A percentile compares a stretch with the other conserved stretches of the same genome.
Evolutionary conservation across 108 stramenopile genomes (phyloP).

Genomic region (Craspedostauros australis): DNA sequence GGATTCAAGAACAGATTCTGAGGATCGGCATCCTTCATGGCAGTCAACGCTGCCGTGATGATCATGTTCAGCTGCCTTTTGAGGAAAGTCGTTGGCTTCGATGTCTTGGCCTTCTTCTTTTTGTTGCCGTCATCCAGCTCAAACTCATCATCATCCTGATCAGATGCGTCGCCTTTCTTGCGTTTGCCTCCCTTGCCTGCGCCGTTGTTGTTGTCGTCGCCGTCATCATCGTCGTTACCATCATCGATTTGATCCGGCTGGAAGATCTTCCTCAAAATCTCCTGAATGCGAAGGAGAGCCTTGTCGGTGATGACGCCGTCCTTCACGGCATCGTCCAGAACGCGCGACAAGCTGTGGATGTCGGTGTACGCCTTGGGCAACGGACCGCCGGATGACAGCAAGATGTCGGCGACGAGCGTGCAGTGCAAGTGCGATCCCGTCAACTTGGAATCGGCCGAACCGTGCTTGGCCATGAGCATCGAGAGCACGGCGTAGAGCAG

Average conservation of each 20-base stretch:
- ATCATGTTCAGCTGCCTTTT: conserved; percentile 60
- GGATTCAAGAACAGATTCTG: conserved; percentile 79
- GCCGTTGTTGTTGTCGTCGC: conserved; percentile 3
- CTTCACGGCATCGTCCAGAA: conserved; percentile 65
- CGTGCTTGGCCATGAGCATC: conserved; percentile 74
- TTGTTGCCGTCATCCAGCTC: conserved; percentile 37
- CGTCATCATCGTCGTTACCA: conserved; percentile 15
- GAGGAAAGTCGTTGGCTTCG: conserved; percentile 30
- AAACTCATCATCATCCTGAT: conserved; percentile 4
- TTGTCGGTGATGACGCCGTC: conserved; percentile 55
- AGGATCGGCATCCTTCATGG: conserved; percentile 74
- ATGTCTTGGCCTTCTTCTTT: conserved; percentile 2
- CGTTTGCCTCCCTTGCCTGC: conserved; percentile 5
- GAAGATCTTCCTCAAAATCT: conserved; percentile 50
- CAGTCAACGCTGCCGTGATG: conserved; percentile 55
- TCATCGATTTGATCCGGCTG: conserved; percentile 32
- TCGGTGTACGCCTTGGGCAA: conserved; percentile 68
- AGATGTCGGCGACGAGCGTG: conserved; percentile 68
- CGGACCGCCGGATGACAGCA: conserved; percentile 60
- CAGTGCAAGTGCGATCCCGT: conserved; percentile 54
- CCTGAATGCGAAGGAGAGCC: conserved; percentile 59
- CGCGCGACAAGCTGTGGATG: conserved; percentile 54
- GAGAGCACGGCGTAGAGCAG: conserved; percentile 61
- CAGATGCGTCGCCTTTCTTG: conserved; percentile 18
- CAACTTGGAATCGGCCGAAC: conserved; percentile 14